A percentile compares a stretch with the other conserved stretches of the same genome.
Conservation (phyloP, 1,284 basidiomycete species). For the Ustilago cynodontis region DNA sequence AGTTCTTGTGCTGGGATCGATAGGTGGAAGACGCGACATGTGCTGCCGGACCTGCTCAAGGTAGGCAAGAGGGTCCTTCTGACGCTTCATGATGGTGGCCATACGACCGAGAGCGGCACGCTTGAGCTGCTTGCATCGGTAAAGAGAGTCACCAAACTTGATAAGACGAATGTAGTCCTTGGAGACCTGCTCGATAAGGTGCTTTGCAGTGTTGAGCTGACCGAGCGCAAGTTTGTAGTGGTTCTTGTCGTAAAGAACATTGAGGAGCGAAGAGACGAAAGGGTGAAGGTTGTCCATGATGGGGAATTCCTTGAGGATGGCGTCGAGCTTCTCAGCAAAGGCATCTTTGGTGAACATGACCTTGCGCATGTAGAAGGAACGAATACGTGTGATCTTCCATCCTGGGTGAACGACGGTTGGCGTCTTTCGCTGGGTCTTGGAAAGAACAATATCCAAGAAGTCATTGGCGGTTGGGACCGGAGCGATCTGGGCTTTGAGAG, state of each 20-base stretch:
- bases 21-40: conserved; percentile 69
- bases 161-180: conserved; percentile 69
- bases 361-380: conserved; percentile 95
- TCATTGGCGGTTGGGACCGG: conserved; percentile 95
- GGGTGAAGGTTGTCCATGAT: conserved; percentile 66
- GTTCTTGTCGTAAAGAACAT: conserved; percentile 70
- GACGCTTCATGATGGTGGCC: conserved; percentile 70
- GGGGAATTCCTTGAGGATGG: conserved; percentile 94
- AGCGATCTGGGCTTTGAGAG: conserved; percentile 76
- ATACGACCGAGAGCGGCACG: conserved; percentile 69
- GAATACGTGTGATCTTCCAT: conserved; percentile 96
- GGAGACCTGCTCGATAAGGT: conserved; percentile 69
- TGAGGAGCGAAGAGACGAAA: conserved; percentile 68
- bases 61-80: conserved; percentile 69
- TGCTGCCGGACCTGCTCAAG: conserved; percentile 70
- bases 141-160: conserved; percentile 69
- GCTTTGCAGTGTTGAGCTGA: conserved; percentile 69
- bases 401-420: conserved; percentile 84
- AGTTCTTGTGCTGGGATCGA: conserved; percentile 67
- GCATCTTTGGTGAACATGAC: conserved; percentile 99
- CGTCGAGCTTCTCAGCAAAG: conserved; percentile 95
- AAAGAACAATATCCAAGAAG: conserved; percentile 93
- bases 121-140: conserved; percentile 70
- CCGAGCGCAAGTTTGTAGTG: conserved; percentile 70
- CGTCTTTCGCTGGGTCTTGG: conserved; percentile 95